Evolutionary conservation across 1,139 yeast genomes (phyloP).

Genomic region (Kodamaea arcana): DNA sequence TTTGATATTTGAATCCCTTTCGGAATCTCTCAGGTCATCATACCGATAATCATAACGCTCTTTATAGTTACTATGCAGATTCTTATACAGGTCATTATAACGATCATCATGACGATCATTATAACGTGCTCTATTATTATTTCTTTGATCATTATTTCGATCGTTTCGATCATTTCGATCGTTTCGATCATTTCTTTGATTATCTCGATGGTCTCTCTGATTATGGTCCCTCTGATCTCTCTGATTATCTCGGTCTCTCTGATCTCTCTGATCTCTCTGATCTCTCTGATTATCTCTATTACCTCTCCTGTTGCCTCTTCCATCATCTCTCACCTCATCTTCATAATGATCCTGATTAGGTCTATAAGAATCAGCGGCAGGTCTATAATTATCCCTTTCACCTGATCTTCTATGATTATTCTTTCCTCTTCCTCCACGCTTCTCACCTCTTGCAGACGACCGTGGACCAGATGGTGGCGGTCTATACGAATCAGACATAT

Average conservation of each 20-base stretch:
- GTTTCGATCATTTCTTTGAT: not conserved
- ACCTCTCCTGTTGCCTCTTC: not conserved
- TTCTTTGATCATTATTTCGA: too few relatives aligned
- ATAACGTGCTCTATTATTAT: too few relatives aligned
- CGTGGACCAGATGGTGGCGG: conserved; percentile 40
- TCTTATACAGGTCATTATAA: too few relatives aligned
- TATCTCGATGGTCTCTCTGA: conserved; percentile 1
- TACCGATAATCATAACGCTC: too few relatives aligned
- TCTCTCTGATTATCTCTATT: not conserved
- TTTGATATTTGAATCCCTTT: conserved; percentile 1
- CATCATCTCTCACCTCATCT: conserved; percentile 2
- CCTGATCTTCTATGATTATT: conserved; percentile 8
- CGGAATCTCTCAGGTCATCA: not conserved
- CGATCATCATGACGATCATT: too few relatives aligned
- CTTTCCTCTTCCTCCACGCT: conserved; percentile 6
- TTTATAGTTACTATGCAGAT: too few relatives aligned
- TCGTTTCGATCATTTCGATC: too few relatives aligned
- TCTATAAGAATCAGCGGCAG: conserved; percentile 11
- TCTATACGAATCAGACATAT: conserved; percentile 46
- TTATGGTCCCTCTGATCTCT: conserved; percentile 4
- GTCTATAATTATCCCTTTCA: conserved; percentile 11
- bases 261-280: conserved; percentile 1
- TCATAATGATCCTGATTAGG: conserved; percentile 5
- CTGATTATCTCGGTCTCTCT: not conserved
- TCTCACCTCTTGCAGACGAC: conserved; percentile 8